Evolutionary conservation across 202 grass and related monocot genomes (phyloP).

Genomic region (Setaria viridis): DNA sequence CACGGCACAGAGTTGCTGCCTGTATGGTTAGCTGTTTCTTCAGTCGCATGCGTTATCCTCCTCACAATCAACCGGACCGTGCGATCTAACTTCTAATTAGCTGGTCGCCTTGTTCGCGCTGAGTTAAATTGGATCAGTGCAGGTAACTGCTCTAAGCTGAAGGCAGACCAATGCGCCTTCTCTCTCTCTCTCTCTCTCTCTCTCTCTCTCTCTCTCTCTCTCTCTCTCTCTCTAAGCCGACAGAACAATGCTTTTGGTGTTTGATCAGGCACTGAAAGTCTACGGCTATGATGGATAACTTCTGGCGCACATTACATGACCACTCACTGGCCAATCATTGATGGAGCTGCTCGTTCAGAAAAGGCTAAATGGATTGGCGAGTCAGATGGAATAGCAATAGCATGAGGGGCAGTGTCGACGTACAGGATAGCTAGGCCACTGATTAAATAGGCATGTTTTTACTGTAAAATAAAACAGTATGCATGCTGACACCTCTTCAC

Average conservation of each 20-base stretch:
- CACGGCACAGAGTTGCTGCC: neutral
- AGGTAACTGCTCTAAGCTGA: neutral
- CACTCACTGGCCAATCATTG: constrained; percentile 39
- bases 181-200: no score
- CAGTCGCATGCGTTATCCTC: neutral
- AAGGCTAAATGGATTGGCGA: neutral
- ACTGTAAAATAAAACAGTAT: neutral
- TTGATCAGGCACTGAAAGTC: constrained; percentile 30
- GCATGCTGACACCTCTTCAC: neutral
- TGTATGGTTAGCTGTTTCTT: neutral
- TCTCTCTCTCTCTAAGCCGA: neutral
- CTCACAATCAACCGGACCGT: neutral
- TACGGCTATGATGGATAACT: constrained; percentile 4
- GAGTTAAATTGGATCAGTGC: neutral
- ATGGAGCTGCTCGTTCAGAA: neutral
- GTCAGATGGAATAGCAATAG: constrained; percentile 44
- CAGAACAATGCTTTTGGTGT: neutral
- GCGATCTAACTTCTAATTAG: neutral
- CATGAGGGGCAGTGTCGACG: neutral
- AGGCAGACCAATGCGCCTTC: neutral
- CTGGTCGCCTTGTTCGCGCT: neutral
- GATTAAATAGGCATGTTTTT: neutral
- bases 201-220: no score
- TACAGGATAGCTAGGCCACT: constrained; percentile 1
- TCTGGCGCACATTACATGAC: neutral